These are phyloP conservation scores for Eimeria tenella DNA, from an alignment of 169 alveolate genomes.

Conservation along the genomic window DNA sequence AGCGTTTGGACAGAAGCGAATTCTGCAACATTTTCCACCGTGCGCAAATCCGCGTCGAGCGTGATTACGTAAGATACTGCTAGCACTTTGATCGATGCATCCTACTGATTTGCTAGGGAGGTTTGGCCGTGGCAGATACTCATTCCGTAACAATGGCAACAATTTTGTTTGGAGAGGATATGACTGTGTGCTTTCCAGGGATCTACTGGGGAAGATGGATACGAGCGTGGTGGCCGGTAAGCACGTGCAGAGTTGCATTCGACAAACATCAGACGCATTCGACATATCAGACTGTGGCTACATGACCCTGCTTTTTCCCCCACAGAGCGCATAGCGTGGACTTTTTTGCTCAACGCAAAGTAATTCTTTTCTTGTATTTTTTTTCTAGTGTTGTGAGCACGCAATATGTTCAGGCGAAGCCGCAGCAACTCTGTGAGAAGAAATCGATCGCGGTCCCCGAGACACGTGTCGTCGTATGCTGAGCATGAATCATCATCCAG, in stretches of 20 bases:
- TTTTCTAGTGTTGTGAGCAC: background rate
- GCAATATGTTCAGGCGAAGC: background rate
- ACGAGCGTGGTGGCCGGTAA: constrained; percentile 56
- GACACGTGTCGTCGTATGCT: constrained; percentile 25
- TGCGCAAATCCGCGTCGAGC: constrained; percentile 70
- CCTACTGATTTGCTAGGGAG: too few relatives aligned
- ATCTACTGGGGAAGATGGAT: constrained; percentile 34
- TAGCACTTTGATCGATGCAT: too few relatives aligned
- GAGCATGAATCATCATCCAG: constrained; percentile 47
- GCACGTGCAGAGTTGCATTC: background rate
- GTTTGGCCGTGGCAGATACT: too few relatives aligned
- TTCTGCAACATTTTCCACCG: constrained; percentile 71
- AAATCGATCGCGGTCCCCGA: constrained; percentile 39
- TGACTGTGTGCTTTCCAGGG: background rate
- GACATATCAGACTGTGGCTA: too few relatives aligned
- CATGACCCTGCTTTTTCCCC: too few relatives aligned
- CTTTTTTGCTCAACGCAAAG: background rate
- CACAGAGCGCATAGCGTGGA: too few relatives aligned
- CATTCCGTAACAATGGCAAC: too few relatives aligned
- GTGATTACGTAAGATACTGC: constrained; percentile 43
- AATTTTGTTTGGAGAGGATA: too few relatives aligned
- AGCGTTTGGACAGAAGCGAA: constrained; percentile 63
- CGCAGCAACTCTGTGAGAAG: constrained; percentile 39
- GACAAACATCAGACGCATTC: background rate
- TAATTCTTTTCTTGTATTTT: background rate